A percentile compares a stretch with the other conserved stretches of the same genome.
Conservation (phyloP, 116 monocot species). For the Zostera marina region DNA sequence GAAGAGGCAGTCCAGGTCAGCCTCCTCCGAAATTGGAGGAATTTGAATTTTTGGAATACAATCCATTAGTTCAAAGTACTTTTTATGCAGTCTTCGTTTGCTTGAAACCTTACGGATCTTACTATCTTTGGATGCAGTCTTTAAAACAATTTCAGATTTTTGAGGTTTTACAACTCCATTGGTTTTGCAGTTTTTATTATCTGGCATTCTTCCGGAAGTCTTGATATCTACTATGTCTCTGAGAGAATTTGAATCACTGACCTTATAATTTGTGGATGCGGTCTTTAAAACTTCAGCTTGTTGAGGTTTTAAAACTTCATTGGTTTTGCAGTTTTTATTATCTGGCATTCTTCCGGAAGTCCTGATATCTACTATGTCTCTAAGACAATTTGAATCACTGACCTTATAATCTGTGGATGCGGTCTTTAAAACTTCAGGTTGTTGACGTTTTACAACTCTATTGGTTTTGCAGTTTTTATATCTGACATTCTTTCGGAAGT, state of each 20-base stretch:
- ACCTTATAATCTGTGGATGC: too few species aligned
- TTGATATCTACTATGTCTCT: slow-evolving; percentile 9
- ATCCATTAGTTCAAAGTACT: slow-evolving; percentile 29
- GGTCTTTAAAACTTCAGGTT: too few species aligned
- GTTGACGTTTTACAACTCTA: too few species aligned
- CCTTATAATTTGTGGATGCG: too few species aligned
- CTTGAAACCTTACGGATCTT: not conserved
- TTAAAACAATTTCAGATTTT: not conserved
- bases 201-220: not conserved
- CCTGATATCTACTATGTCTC: slow-evolving; percentile 9
- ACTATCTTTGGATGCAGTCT: not conserved
- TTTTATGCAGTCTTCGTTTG: slow-evolving; percentile 42
- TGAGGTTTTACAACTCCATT: slow-evolving; percentile 16
- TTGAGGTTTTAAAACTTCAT: too few species aligned
- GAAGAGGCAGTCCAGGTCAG: slow-evolving; percentile 36
- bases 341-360: slow-evolving; percentile 1
- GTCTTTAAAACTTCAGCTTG: too few species aligned
- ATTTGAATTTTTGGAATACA: slow-evolving; percentile 37
- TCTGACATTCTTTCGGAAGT: slow-evolving; percentile 1
- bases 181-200: slow-evolving; percentile 14
- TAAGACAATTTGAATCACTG: too few species aligned
- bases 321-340: slow-evolving; percentile 13
- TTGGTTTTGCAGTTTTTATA: slow-evolving; percentile 14
- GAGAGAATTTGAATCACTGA: too few species aligned
- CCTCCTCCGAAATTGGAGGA: too few species aligned